These are phyloP conservation scores for Penicillium alfredii DNA, from an alignment of 495 filamentous ascomycete genomes.

Conservation along the genomic window DNA sequence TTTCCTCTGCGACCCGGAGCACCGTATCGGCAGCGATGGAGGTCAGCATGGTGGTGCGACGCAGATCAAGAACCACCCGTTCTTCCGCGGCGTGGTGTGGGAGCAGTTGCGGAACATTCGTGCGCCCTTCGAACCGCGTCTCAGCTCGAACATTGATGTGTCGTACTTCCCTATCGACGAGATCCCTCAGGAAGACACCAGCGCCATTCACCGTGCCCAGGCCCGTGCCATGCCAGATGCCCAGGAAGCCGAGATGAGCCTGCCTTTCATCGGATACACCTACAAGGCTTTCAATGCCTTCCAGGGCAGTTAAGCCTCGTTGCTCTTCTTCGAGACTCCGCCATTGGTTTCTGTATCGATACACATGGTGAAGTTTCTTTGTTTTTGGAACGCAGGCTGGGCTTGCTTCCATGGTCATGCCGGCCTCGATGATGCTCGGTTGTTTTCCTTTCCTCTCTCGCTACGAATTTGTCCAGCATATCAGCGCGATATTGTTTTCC, in stretches of 20 bases:
- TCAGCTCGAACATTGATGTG: slow-evolving; percentile 90
- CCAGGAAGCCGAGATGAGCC: slow-evolving; percentile 74
- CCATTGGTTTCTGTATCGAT: too few relatives aligned
- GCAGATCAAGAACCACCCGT: slow-evolving; percentile 88
- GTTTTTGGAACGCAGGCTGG: slow-evolving; percentile 36
- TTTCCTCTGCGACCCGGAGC: slow-evolving; percentile 84
- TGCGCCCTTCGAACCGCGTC: slow-evolving; percentile 89
- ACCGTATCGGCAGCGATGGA: slow-evolving; percentile 62
- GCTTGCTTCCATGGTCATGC: slow-evolving; percentile 28
- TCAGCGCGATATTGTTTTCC: slow-evolving; percentile 33
- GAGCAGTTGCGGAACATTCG: slow-evolving; percentile 85
- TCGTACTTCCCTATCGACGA: slow-evolving; percentile 98
- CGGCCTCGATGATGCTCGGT: slow-evolving; percentile 7
- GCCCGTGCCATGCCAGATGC: slow-evolving; percentile 56
- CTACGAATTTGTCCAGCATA: slow-evolving; percentile 34
- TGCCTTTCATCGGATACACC: slow-evolving; percentile 97
- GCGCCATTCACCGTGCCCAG: slow-evolving; percentile 60
- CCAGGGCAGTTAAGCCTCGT: slow-evolving; percentile 31
- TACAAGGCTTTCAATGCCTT: slow-evolving; percentile 96
- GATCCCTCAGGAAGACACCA: slow-evolving; percentile 88
- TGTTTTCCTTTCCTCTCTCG: slow-evolving; percentile 13
- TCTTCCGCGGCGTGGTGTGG: slow-evolving; percentile 95
- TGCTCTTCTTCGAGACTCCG: slow-evolving; percentile 6
- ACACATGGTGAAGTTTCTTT: too few relatives aligned
- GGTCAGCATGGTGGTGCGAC: slow-evolving; percentile 72